A percentile compares a stretch with the other conserved stretches of the same genome.
These are phyloP conservation scores for Penicillium oxalicum DNA, from an alignment of 2,329 filamentous ascomycete genomes.

Conservation along the genomic window DNA sequence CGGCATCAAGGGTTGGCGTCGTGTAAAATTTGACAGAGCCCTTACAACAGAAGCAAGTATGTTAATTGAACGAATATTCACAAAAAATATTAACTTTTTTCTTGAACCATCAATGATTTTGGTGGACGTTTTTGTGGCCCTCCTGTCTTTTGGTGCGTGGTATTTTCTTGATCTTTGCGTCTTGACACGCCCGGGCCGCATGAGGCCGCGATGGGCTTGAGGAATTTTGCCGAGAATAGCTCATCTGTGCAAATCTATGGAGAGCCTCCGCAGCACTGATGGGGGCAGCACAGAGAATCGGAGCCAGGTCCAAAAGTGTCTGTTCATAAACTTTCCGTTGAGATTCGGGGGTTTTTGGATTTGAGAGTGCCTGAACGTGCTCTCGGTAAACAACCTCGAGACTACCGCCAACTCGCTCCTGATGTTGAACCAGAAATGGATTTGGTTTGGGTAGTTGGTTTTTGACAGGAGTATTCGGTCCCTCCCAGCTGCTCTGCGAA, in stretches of 20 bases:
- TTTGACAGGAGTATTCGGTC: not conserved
- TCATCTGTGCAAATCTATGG: not conserved
- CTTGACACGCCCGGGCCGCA: not conserved
- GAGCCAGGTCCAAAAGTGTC: not conserved
- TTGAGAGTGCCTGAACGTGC: not conserved
- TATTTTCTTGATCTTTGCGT: no score
- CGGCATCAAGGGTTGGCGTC: no score
- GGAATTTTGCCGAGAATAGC: not conserved
- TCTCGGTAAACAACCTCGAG: not conserved
- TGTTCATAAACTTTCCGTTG: not conserved
- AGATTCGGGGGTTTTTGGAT: not conserved
- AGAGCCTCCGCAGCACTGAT: not conserved
- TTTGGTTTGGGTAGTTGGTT: not conserved
- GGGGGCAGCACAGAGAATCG: not conserved
- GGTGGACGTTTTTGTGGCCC: no score
- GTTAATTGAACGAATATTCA: no score
- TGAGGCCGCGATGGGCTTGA: not conserved
- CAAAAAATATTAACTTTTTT: no score
- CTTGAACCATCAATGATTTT: no score
- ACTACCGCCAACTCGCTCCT: not conserved
- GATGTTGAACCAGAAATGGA: no score
- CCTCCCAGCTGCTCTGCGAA: not conserved
- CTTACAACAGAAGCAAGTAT: no score
- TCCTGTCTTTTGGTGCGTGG: no score
- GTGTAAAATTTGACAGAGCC: no score